Base-by-base conservation (phyloP, 108 stramenopile species). In the Pseudonitzschia multiseries region DNA sequence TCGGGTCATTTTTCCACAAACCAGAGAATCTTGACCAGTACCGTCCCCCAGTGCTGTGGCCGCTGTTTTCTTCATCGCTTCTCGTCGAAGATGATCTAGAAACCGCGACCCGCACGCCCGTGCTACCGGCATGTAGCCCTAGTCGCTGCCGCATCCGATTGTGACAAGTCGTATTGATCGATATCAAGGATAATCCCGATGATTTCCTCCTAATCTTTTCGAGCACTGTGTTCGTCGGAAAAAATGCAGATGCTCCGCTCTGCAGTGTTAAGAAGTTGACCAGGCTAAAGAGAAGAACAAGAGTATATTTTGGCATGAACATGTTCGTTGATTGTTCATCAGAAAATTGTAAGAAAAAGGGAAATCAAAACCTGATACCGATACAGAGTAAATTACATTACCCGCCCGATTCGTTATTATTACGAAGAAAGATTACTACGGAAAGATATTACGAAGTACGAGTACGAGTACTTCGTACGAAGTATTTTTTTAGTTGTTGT, bases 181-280 rank as follows among this genome's bases (percentile, higher is more conserved):
- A 36, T 10, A 27, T 3, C 61, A 40, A 29, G 24, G 8, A 10
- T 3, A n/a, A 14, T 62, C 20, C 2, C n/a, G 61, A 5, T 62
- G 33, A 8, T 15, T 21, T 62, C 31, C 17, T 62, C 33, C 33
- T 2, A 24, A 56, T 2, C 10, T 10, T 56, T 56, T 26, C 54
- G 54, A 4, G 5, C 24, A 56, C 13, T 4, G 13, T 24, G 24
- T 2, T 31, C 14, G 61, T 62, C 61, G 18, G n/a, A 8, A n/a
- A 13, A 62, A 40, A 62, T n/a, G 61, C 61, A 62, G 61, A 62
- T 21, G 61, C 10, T 62, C 31, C 33, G 9, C n/a, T 62, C 61
- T 62, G 32, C 61, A 17, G 61, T 8, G n/a, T 40, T 40, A 28
- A 62, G 33, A 62, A 62, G 32, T 33, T 33, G 12, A 62, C 1